phyloP scores from a whole-genome alignment of 129 eudicot genomes.

The Flaveria robusta region DNA sequence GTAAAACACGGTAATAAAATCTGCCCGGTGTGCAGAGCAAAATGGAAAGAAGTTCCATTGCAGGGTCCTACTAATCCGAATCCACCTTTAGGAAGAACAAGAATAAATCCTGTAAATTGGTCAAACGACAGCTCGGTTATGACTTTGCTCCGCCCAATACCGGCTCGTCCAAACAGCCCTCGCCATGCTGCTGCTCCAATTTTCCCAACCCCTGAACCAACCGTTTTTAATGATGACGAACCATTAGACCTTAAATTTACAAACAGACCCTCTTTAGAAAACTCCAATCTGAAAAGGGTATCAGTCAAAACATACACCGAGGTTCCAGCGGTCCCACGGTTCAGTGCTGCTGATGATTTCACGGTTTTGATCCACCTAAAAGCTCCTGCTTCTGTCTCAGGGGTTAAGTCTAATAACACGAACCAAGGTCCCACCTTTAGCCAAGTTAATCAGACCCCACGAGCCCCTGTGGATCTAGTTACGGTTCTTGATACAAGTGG shows the following conservation, averaged over 20 bases:
- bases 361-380: slow-evolving; percentile 64
- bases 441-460: slow-evolving; percentile 56
- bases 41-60: slow-evolving; percentile 79
- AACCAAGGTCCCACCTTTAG: slow-evolving; percentile 38
- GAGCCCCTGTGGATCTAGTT: slow-evolving; percentile 91
- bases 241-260: slow-evolving; percentile 47
- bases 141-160: slow-evolving; percentile 58
- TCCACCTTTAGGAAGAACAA: slow-evolving; percentile 50
- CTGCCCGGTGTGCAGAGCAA: slow-evolving; percentile 84
- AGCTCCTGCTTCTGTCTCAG: slow-evolving; percentile 59
- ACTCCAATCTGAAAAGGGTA: slow-evolving; percentile 39
- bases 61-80: slow-evolving; percentile 51
- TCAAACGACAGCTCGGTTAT: slow-evolving; percentile 50
- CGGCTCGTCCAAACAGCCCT: slow-evolving; percentile 53
- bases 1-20: slow-evolving; percentile 80
- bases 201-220: slow-evolving; percentile 64
- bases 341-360: slow-evolving; percentile 44
- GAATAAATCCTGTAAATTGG: slow-evolving; percentile 55
- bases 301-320: slow-evolving; percentile 61
- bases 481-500: slow-evolving; percentile 94
- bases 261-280: slow-evolving; percentile 28
- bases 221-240: slow-evolving; percentile 66
- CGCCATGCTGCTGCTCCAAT: slow-evolving; percentile 43
- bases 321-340: slow-evolving; percentile 55
- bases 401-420: slow-evolving; percentile 37